Base-by-base conservation (phyloP, 176 grass and related monocot genomes). In the Guadua angustifolia region DNA sequence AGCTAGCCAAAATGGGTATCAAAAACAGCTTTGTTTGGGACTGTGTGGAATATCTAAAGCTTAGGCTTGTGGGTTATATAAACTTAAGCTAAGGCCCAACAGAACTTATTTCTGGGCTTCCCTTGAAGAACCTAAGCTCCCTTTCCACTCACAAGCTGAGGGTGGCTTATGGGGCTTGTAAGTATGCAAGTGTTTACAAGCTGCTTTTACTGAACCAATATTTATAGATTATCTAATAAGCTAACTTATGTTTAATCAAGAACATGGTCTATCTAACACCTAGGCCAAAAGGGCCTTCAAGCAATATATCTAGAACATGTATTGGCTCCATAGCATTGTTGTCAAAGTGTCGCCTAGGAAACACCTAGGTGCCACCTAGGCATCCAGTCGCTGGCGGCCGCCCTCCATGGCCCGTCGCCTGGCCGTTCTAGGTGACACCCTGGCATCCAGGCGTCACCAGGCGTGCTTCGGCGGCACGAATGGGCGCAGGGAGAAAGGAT, bases 21-120 rank as follows among this genome's bases (percentile, higher is more conserved):
- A 13, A 72, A 78, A 33, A 18, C 14, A 65, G n/a, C 58, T 73
- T 58, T 84, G 16, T 53, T 74, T 73, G 11, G 58, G 36, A 64
- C 15, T 46, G 18, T 65, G 24, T 29, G 0, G 35, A 46, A 14
- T 64, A 64, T 36, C 50, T 52, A 43, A 18, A 44, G 26, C 7
- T 14, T 35, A 76, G 71, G 10, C 5, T 26, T 71, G 24, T 36
- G 35, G 21, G 12, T 9, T 21, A 63, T 11, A 83, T 53, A 64
- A 62, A 8, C 43, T 72, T 11, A 70, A 69, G n/a, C 3, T 70
- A 75, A 75, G 2, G 16, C 32, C 39, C 10, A 47, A 21, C 43
- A 78, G 5, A 56, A 64, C 25, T 69, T 12, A 46, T 35, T 78
- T 45, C 3, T 45, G 7, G 4, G 5, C 17, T 32, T 46, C 11